Evolutionary conservation across 768 basidiomycete genomes (phyloP).

Genomic region (Trametes maxima): DNA sequence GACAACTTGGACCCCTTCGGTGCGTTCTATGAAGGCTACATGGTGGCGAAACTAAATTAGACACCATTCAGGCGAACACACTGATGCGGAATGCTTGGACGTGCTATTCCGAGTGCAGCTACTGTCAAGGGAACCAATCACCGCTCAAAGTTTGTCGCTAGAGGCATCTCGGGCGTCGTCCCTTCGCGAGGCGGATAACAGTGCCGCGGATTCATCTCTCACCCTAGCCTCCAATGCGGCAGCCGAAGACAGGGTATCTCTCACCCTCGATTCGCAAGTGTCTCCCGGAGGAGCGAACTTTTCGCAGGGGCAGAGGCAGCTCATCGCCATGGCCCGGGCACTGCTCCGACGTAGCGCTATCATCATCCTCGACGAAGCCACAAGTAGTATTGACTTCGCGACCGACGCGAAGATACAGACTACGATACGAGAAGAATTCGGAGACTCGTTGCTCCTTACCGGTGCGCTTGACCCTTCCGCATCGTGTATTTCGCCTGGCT

Average conservation of each 20-base stretch:
- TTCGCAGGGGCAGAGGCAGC: conserved; percentile 88
- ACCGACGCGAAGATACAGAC: conserved; percentile 90
- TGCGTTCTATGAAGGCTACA: no score
- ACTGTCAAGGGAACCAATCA: conserved; percentile 50
- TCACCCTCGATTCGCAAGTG: conserved; percentile 77
- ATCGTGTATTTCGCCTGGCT: neutral
- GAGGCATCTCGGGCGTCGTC: conserved; percentile 51
- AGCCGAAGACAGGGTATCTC: conserved; percentile 53
- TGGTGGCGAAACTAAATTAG: no score
- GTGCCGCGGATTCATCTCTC: conserved; percentile 36
- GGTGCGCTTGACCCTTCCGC: conserved; percentile 43
- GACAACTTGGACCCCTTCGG: conserved; percentile 76
- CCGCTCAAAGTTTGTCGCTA: conserved; percentile 54
- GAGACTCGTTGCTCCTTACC: conserved; percentile 69
- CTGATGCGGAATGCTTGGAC: conserved; percentile 78
- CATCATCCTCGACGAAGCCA: conserved; percentile 82
- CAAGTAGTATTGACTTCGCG: conserved; percentile 83
- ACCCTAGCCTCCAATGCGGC: conserved; percentile 48
- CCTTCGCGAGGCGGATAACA: conserved; percentile 41
- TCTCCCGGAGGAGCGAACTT: conserved; percentile 89
- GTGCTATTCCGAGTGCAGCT: conserved; percentile 83
- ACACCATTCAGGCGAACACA: conserved; percentile 52
- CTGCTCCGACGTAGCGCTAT: conserved; percentile 72
- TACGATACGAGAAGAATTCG: conserved; percentile 86
- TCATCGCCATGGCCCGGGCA: conserved; percentile 85